Evolutionary conservation across 2,329 filamentous ascomycete genomes (phyloP).

Genomic region (Knoxdaviesia capensis): DNA sequence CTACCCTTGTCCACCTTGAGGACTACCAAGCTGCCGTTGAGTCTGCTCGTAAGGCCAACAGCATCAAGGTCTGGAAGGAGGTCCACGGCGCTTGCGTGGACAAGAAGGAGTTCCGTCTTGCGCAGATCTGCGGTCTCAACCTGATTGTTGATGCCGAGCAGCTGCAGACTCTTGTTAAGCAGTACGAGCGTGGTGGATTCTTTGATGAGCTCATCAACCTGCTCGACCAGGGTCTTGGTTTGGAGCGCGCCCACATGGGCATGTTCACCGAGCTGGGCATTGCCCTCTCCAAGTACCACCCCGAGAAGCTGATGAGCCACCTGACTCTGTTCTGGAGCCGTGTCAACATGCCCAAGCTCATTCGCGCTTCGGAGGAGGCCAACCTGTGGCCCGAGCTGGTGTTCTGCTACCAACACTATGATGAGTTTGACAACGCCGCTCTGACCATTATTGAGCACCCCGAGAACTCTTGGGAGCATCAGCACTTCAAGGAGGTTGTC

Average conservation of each 20-base stretch:
- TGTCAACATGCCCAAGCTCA: constrained; percentile 96
- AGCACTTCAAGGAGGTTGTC: constrained; percentile 97
- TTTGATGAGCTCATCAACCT: constrained; percentile 94
- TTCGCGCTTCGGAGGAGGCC: constrained; percentile 79
- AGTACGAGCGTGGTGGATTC: constrained; percentile 93
- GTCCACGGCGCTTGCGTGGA: constrained; percentile 89
- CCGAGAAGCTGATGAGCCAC: constrained; percentile 94
- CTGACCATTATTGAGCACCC: constrained; percentile 96
- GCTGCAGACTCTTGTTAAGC: constrained; percentile 75
- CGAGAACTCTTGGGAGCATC: constrained; percentile 96
- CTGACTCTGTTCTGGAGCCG: constrained; percentile 96
- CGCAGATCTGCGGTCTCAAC: constrained; percentile 97
- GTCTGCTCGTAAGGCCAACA: constrained; percentile 95
- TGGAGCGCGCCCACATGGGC: constrained; percentile 86
- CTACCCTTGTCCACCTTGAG: constrained; percentile 86
- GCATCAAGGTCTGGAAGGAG: constrained; percentile 98
- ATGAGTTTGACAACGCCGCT: constrained; percentile 94
- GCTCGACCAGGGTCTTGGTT: constrained; percentile 81
- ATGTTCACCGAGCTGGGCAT: constrained; percentile 92
- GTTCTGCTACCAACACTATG: constrained; percentile 96
- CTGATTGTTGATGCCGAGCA: constrained; percentile 96
- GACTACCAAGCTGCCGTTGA: constrained; percentile 97
- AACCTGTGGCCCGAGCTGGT: constrained; percentile 95
- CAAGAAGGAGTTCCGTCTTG: constrained; percentile 97
- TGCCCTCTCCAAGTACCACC: constrained; percentile 83